phyloP scores from a whole-genome alignment of 2,329 filamentous ascomycete genomes.

The Orbilia oligospora region DNA sequence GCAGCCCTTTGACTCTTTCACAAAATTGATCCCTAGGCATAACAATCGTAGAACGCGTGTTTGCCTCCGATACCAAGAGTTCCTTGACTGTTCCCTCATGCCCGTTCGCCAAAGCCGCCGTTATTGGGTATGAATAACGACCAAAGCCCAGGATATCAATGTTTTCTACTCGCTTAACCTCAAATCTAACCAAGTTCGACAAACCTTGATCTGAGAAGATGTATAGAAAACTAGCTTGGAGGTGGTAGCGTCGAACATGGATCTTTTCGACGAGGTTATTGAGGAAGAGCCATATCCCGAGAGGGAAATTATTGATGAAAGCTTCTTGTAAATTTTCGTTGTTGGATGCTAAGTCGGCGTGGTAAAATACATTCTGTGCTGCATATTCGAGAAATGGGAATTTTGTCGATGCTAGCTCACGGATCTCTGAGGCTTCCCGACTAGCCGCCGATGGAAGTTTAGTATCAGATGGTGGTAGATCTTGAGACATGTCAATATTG shows the following conservation, averaged over 20 bases:
- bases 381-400: constrained; percentile 70
- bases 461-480: background rate
- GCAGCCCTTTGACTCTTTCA: constrained; percentile 23
- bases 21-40: constrained; percentile 42
- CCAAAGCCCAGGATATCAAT: constrained; percentile 63
- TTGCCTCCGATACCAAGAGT: constrained; percentile 61
- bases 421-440: constrained; percentile 26
- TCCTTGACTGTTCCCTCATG: constrained; percentile 63
- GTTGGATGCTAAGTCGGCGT: constrained; percentile 67
- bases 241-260: constrained; percentile 64
- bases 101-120: constrained; percentile 66
- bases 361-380: constrained; percentile 67
- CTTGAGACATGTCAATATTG: constrained; percentile 61
- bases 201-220: constrained; percentile 66
- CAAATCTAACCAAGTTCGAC: constrained; percentile 64
- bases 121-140: constrained; percentile 65
- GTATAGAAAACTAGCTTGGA: constrained; percentile 65
- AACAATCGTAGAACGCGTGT: background rate
- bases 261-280: constrained; percentile 64
- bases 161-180: constrained; percentile 53
- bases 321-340: constrained; percentile 63
- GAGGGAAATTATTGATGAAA: constrained; percentile 65
- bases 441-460: too few relatives aligned
- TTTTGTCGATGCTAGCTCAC: background rate
- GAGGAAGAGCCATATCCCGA: constrained; percentile 65